phyloP scores from a whole-genome alignment of 2,329 filamentous ascomycete species.

The Monosporascus cannonballus region DNA sequence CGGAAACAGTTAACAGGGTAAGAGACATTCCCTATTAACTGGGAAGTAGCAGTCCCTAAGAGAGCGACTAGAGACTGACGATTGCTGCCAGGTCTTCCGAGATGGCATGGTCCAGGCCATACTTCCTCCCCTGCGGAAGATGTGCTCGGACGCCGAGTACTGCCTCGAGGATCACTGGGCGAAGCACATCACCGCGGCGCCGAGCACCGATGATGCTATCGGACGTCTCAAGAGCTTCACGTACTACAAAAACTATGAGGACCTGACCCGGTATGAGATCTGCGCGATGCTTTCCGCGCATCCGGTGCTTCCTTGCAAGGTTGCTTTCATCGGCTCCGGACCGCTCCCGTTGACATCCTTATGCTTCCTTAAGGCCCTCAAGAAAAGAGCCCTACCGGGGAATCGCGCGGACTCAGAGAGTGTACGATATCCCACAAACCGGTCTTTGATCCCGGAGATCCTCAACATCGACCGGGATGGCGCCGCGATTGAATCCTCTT shows the following conservation, averaged over 20 bases:
- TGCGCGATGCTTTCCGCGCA: constrained; percentile 32
- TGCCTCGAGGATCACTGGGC: constrained; percentile 40
- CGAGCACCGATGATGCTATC: constrained; percentile 6
- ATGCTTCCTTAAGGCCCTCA: constrained; percentile 32
- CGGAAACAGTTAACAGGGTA: background rate
- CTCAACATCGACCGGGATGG: constrained; percentile 36
- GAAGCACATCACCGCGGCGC: constrained; percentile 22
- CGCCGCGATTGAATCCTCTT: constrained; percentile 28
- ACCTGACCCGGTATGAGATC: constrained; percentile 41
- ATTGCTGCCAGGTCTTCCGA: constrained; percentile 24
- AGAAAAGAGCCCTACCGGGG: constrained; percentile 9
- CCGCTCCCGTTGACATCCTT: constrained; percentile 43
- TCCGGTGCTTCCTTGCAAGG: constrained; percentile 19
- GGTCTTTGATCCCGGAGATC: constrained; percentile 10
- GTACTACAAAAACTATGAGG: constrained; percentile 43
- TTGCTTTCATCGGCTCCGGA: constrained; percentile 45
- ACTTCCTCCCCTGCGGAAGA: constrained; percentile 29
- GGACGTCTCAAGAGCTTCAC: constrained; percentile 34
- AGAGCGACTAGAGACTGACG: background rate
- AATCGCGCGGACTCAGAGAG: background rate
- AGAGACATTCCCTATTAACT: background rate
- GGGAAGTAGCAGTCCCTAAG: background rate
- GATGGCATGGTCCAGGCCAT: constrained; percentile 26
- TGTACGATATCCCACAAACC: background rate
- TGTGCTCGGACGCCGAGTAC: constrained; percentile 39